Percentiles rank a stretch among this genome's conserved stretches.
Conservation (phyloP, 176 grass and related monocot species). For the Cocos nucifera region DNA sequence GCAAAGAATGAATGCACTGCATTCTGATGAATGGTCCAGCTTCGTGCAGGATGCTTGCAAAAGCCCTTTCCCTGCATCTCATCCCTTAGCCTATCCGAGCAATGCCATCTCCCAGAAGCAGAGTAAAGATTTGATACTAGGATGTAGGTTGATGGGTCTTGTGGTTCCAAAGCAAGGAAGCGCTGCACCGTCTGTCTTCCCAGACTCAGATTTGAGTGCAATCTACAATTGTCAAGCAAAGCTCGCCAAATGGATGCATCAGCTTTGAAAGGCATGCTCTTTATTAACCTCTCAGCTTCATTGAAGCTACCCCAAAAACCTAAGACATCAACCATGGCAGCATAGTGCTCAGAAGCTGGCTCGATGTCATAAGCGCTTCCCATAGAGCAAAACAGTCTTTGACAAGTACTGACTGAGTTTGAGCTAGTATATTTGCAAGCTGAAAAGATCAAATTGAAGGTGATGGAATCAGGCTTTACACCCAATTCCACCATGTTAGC, state of each 20-base stretch:
- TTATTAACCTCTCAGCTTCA: constrained; percentile 45
- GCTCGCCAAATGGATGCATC: constrained; percentile 48
- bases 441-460: constrained; percentile 48
- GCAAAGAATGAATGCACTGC: constrained; percentile 47
- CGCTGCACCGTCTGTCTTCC: constrained; percentile 30
- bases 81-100: constrained; percentile 42
- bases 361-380: constrained; percentile 20
- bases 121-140: constrained; percentile 52
- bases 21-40: constrained; percentile 49
- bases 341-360: constrained; percentile 41
- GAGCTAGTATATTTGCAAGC: constrained; percentile 45
- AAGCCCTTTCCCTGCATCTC: constrained; percentile 52
- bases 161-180: constrained; percentile 34
- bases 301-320: constrained; percentile 47
- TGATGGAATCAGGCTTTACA: constrained; percentile 46
- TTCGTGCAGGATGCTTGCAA: constrained; percentile 44
- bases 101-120: constrained; percentile 53
- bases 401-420: constrained; percentile 32
- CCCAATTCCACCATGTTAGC: constrained; percentile 27
- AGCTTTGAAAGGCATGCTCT: constrained; percentile 37
- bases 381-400: constrained; percentile 38
- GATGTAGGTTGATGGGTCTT: constrained; percentile 41
- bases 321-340: constrained; percentile 42
- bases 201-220: constrained; percentile 17
- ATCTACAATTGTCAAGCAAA: constrained; percentile 55